Percentiles rank a stretch among this genome's conserved stretches.
Conservation (phyloP, 2,329 filamentous ascomycete species). For the Sporothrix humicola region DNA sequence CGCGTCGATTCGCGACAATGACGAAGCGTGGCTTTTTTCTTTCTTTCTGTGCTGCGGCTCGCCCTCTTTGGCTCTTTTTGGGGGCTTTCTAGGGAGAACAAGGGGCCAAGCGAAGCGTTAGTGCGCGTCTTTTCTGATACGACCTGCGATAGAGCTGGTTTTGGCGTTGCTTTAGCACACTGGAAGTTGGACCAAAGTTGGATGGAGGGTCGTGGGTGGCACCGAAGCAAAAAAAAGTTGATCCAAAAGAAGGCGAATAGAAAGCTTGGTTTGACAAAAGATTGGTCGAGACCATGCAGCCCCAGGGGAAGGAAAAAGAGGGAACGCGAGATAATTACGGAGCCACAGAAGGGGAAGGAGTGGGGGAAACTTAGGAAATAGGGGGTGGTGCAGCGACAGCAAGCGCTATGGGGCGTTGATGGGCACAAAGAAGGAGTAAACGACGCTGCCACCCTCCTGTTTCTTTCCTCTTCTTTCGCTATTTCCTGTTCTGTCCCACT, state of each 20-base stretch:
- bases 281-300: constrained; percentile 32
- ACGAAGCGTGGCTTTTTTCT: constrained; percentile 25
- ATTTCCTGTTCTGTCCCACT: constrained; percentile 10
- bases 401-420: neutral
- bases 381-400: constrained; percentile 11
- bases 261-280: constrained; percentile 32
- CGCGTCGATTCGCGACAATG: constrained; percentile 28
- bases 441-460: neutral
- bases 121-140: constrained; percentile 26
- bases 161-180: constrained; percentile 1
- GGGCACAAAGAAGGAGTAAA: neutral
- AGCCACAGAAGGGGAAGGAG: constrained; percentile 16
- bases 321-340: constrained; percentile 17
- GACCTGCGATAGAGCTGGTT: constrained; percentile 2
- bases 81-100: constrained; percentile 3
- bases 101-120: constrained; percentile 22
- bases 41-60: neutral
- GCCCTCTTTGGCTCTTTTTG: neutral
- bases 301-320: neutral
- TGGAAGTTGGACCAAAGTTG: constrained; percentile 2
- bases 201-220: neutral
- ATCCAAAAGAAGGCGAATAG: constrained; percentile 16
- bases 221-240: neutral
- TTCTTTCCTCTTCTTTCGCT: neutral
- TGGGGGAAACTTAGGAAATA: constrained; percentile 24